Evolutionary conservation across 1,284 basidiomycete species (phyloP).

Genomic region (Leccinum subspadiceum): DNA sequence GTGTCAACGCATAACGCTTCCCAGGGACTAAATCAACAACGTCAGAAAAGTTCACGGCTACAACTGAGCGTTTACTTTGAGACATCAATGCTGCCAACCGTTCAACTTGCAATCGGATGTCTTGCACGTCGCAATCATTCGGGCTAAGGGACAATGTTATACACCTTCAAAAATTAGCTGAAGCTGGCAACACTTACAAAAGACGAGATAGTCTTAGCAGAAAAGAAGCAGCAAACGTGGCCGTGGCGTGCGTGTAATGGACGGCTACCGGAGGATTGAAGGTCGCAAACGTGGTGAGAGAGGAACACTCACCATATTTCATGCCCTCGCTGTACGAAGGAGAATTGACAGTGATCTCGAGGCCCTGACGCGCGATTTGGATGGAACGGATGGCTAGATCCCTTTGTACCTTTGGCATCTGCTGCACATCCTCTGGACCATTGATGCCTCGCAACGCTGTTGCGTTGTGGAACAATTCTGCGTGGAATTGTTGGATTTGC

Average conservation of each 20-base stretch:
- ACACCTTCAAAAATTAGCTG: not conserved
- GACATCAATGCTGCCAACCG: slow-evolving; percentile 72
- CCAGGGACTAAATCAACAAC: slow-evolving; percentile 64
- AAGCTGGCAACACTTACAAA: slow-evolving; percentile 55
- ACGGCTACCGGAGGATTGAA: slow-evolving; percentile 54
- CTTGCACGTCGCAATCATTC: slow-evolving; percentile 74
- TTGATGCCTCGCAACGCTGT: slow-evolving; percentile 74
- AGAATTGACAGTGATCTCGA: slow-evolving; percentile 75
- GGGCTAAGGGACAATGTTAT: slow-evolving; percentile 50
- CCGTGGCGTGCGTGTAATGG: slow-evolving; percentile 87
- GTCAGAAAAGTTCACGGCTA: slow-evolving; percentile 12
- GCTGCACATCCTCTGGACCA: slow-evolving; percentile 72
- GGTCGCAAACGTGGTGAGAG: not conserved
- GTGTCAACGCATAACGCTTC: slow-evolving; percentile 83
- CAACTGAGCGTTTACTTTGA: slow-evolving; percentile 53
- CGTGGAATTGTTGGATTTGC: slow-evolving; percentile 77
- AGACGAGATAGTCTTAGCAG: slow-evolving; percentile 81
- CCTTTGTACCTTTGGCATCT: slow-evolving; percentile 68
- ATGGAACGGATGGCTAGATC: slow-evolving; percentile 72
- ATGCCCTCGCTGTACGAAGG: slow-evolving; percentile 84
- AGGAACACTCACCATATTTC: slow-evolving; percentile 67
- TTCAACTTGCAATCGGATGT: slow-evolving; percentile 78
- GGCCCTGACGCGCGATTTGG: slow-evolving; percentile 61
- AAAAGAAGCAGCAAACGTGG: slow-evolving; percentile 89
- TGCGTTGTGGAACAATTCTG: slow-evolving; percentile 79